These are phyloP conservation scores for Fusarium decemcellulare DNA, from an alignment of 2,329 filamentous ascomycete species.

Conservation along the genomic window DNA sequence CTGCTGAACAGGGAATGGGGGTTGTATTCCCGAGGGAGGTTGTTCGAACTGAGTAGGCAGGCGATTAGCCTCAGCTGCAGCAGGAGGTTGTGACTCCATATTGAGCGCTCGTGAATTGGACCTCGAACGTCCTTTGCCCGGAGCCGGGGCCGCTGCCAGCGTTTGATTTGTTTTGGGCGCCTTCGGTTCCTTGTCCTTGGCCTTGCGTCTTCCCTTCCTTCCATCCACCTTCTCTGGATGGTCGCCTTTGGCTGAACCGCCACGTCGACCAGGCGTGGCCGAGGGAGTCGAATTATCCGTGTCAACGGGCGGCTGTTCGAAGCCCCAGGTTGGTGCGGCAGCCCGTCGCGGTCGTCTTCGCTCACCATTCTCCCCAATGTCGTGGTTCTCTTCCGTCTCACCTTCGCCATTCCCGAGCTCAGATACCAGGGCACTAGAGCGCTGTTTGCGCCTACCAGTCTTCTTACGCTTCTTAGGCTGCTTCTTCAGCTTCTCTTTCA, in stretches of 20 bases:
- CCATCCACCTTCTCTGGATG: constrained; percentile 62
- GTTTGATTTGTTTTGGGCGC: constrained; percentile 57
- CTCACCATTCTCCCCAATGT: constrained; percentile 72
- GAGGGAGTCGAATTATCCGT: constrained; percentile 71
- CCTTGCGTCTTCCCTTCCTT: constrained; percentile 55
- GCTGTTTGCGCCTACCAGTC: constrained; percentile 67
- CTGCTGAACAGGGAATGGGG: constrained; percentile 56
- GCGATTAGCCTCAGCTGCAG: constrained; percentile 57
- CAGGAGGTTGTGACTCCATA: constrained; percentile 58
- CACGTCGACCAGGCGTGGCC: constrained; percentile 70
- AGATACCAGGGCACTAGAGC: constrained; percentile 75
- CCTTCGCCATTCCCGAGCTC: constrained; percentile 74
- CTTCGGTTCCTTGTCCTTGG: constrained; percentile 60
- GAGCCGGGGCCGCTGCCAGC: constrained; percentile 62
- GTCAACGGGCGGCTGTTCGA: constrained; percentile 71
- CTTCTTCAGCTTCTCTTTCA: constrained; percentile 82
- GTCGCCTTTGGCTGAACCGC: constrained; percentile 59
- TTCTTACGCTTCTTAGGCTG: constrained; percentile 72
- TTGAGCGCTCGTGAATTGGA: constrained; percentile 67
- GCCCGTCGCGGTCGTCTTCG: constrained; percentile 73
- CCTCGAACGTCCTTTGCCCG: constrained; percentile 65
- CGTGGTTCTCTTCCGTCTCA: constrained; percentile 68
- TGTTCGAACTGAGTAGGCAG: constrained; percentile 61
- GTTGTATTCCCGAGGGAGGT: constrained; percentile 57
- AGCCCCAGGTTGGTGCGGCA: constrained; percentile 80